Evolutionary conservation across 495 filamentous ascomycete species (phyloP), one percentile per base, ranked within the genome.

Genomic region (Neurospora sp.): DNA sequence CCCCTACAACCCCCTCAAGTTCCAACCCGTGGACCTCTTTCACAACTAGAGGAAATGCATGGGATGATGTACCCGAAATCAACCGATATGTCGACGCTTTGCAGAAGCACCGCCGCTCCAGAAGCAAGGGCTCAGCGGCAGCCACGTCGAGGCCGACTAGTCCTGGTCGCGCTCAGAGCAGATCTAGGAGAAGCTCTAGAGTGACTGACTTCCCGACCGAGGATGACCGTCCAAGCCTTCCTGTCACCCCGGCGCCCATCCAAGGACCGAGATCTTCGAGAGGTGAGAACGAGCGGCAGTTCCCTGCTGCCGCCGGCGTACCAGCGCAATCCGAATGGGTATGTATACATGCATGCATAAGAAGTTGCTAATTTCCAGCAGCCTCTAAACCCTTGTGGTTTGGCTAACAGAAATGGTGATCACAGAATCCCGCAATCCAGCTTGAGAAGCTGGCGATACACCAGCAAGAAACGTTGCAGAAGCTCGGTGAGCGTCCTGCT

Each of bases 311-410:
- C 27, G 89, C 92, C 82, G 93, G 93, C 66, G 93, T 97, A 72
- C 92, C 93, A 73, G 86, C 88, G 79, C 94, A 97, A 84, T 86
- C 87, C 76, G 93, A 96, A 72, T 97, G 94, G 94, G 93, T 94
- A 90, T 89, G 92, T 92, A 82, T 88, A 80, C 87, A 88, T 80
- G 86, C 54, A 66, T 27, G 54, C 54, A 66, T 35, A 16, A 31
- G 85, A 79, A 79, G 80, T 80, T 71, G 80, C 76, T 85, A 83
- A 82, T 78, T 59, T 85, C 78, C 85, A 82, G 81, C 80, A 77
- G 84, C 87, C 83, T 87, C 27, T 37, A 35, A 35, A 84, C 83
- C 78, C 88, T 84, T 88, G 89, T 84, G 87, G 88, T 74, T 83
- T 90, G 81, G 81, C 85, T 85, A 86, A 87, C 83, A 72, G 83